Evolutionary conservation across 2,329 filamentous ascomycete species (phyloP).

Genomic region (Penicillium hordei): DNA sequence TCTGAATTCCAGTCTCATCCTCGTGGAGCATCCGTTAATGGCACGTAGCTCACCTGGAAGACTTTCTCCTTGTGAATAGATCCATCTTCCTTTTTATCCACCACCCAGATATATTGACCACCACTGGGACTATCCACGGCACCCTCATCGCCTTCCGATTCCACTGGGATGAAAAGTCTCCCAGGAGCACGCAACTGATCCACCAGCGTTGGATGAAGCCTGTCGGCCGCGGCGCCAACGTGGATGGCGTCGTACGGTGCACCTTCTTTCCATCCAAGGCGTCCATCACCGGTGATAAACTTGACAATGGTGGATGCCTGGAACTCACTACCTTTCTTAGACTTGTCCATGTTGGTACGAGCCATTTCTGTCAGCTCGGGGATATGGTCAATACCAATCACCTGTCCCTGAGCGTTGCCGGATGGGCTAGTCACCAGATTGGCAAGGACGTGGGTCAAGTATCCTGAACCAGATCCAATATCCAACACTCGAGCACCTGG

Average conservation of each 20-base stretch:
- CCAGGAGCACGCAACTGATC: constrained; percentile 78
- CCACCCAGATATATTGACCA: constrained; percentile 61
- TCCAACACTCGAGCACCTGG: constrained; percentile 64
- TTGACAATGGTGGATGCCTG: constrained; percentile 64
- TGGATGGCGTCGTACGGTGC: constrained; percentile 87
- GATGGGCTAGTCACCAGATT: constrained; percentile 59
- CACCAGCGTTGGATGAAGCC: constrained; percentile 70
- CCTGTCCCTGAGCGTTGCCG: constrained; percentile 43
- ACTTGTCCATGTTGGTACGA: constrained; percentile 65
- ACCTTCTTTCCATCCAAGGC: constrained; percentile 62
- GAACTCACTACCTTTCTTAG: constrained; percentile 57
- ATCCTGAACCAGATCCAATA: constrained; percentile 74
- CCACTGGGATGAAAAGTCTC: constrained; percentile 66
- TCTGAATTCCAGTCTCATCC: constrained; percentile 13
- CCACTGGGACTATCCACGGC: constrained; percentile 21
- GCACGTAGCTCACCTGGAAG: constrained; percentile 64
- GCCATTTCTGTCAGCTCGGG: constrained; percentile 61
- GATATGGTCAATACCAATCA: constrained; percentile 77
- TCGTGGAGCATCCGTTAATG: constrained; percentile 60
- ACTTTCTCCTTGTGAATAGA: constrained; percentile 56
- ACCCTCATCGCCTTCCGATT: constrained; percentile 41
- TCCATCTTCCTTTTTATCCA: constrained; percentile 62
- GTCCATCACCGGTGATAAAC: constrained; percentile 74
- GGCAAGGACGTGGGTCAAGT: constrained; percentile 84
- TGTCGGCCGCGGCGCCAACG: constrained; percentile 80